Conservation (phyloP, 1,284 basidiomycete genomes). For the Ganoderma sp. region DNA sequence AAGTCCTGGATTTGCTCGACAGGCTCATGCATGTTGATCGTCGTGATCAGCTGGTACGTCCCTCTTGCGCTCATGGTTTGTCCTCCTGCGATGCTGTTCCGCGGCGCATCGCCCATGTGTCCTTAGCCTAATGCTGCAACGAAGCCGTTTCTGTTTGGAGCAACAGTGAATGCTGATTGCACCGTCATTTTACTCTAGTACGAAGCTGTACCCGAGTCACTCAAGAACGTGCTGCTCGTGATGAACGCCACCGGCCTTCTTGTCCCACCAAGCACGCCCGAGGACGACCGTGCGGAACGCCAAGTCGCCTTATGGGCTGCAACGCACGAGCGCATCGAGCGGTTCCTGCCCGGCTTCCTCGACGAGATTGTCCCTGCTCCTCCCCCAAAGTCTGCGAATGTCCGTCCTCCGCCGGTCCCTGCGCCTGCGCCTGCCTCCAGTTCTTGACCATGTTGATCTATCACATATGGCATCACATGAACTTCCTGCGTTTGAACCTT, state of each 20-base stretch:
- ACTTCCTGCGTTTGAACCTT: neutral
- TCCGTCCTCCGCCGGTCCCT: slow-evolving; percentile 6
- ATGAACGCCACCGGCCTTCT: slow-evolving; percentile 91
- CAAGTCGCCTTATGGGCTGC: slow-evolving; percentile 84
- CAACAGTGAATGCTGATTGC: slow-evolving; percentile 24
- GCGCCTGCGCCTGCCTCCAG: slow-evolving; percentile 11
- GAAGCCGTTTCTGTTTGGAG: neutral
- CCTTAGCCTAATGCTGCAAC: neutral
- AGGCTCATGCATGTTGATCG: slow-evolving; percentile 87
- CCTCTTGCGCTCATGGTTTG: slow-evolving; percentile 3
- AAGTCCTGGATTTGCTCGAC: slow-evolving; percentile 91
- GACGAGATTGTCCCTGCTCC: slow-evolving; percentile 67
- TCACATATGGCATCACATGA: neutral
- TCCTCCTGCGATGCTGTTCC: neutral
- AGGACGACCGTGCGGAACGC: slow-evolving; percentile 62
- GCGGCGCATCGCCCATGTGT: slow-evolving; percentile 8
- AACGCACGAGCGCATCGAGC: slow-evolving; percentile 84
- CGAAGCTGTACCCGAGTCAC: slow-evolving; percentile 93
- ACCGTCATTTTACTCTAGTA: slow-evolving; percentile 54
- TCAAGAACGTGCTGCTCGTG: slow-evolving; percentile 96
- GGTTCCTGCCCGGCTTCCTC: slow-evolving; percentile 89
- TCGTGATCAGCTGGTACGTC: slow-evolving; percentile 84
- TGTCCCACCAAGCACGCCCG: slow-evolving; percentile 64
- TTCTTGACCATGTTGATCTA: slow-evolving; percentile 5
- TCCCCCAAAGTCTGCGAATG: slow-evolving; percentile 32